A percentile compares a stretch with the other conserved stretches of the same genome.
Conservation (phyloP, 441 rosid genomes). For the Populus hybrid region DNA sequence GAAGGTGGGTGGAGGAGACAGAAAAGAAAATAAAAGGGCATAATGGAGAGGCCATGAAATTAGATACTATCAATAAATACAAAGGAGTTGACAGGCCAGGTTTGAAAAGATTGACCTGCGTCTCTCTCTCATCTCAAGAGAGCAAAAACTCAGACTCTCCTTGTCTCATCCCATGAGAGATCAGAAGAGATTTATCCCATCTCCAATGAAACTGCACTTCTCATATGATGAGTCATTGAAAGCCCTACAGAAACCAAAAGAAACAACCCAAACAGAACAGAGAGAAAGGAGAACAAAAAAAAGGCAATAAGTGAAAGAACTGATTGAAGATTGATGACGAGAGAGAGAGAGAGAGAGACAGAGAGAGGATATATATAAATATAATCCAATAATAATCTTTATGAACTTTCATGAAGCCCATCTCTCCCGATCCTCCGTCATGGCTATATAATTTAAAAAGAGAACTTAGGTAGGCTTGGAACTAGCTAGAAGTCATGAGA, state of each 20-base stretch:
- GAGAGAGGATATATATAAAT: slow-evolving; percentile 9
- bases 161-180: slow-evolving; percentile 41
- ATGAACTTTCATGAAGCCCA: slow-evolving; percentile 24
- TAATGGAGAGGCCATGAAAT: slow-evolving; percentile 40
- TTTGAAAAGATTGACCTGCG: slow-evolving; percentile 58
- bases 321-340: slow-evolving; percentile 22
- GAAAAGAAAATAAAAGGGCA: slow-evolving; percentile 41
- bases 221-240: slow-evolving; percentile 28
- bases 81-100: slow-evolving; percentile 58
- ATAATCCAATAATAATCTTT: slow-evolving; percentile 30
- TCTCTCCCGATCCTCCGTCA: slow-evolving; percentile 23
- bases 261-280: slow-evolving; percentile 5
- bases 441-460: slow-evolving; percentile 17
- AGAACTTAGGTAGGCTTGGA: background rate
- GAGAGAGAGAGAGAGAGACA: slow-evolving; percentile 8
- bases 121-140: slow-evolving; percentile 22
- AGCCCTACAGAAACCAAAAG: slow-evolving; percentile 38
- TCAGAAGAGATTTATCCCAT: slow-evolving; percentile 17
- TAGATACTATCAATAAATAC: slow-evolving; percentile 49
- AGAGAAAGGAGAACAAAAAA: background rate
- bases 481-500: slow-evolving; percentile 38
- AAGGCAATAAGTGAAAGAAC: slow-evolving; percentile 2
- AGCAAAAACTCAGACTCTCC: slow-evolving; percentile 45
- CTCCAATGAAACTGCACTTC: slow-evolving; percentile 39
- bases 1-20: slow-evolving; percentile 34